A percentile compares a stretch with the other conserved stretches of the same genome.
Conservation (phyloP, 768 basidiomycete species). For the Amanita inopinata region DNA sequence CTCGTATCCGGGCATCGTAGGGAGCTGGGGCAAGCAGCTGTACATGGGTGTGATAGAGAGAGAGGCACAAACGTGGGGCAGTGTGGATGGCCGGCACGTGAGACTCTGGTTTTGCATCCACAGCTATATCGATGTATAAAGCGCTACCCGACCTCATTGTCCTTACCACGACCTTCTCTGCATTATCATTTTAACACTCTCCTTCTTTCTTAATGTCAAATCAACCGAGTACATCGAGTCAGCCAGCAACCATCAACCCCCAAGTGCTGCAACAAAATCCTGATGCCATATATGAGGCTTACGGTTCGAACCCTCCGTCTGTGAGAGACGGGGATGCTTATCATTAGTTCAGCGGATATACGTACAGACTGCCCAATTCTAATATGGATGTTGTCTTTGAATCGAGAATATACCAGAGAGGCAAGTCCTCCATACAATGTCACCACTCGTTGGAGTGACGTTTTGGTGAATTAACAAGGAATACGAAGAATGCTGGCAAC, state of each 20-base stretch:
- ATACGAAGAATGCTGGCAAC: constrained; percentile 57
- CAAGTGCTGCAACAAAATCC: constrained; percentile 7
- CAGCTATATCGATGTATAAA: constrained; percentile 4
- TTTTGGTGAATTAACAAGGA: constrained; percentile 34
- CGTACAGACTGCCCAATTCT: constrained; percentile 51
- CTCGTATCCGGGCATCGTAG: no score
- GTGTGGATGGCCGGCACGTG: no score
- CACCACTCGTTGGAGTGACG: constrained; percentile 7
- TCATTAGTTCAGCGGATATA: not conserved
- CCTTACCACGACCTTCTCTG: not conserved
- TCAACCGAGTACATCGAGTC: not conserved
- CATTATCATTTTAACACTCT: not conserved
- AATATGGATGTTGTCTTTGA: constrained; percentile 74
- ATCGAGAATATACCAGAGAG: constrained; percentile 60
- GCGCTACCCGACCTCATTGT: not conserved
- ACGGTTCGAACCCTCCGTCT: not conserved
- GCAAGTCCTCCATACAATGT: constrained; percentile 25
- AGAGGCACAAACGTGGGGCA: no score
- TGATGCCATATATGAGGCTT: constrained; percentile 7
- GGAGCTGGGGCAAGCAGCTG: no score
- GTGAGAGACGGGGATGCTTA: not conserved
- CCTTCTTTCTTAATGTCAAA: not conserved
- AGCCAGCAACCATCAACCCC: constrained; percentile 4
- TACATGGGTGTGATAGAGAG: no score
- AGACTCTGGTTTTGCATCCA: no score